Evolutionary conservation across 1,284 basidiomycete species (phyloP), one percentile per base, ranked within the genome.

Genomic region (Apiotrichum siamense): DNA sequence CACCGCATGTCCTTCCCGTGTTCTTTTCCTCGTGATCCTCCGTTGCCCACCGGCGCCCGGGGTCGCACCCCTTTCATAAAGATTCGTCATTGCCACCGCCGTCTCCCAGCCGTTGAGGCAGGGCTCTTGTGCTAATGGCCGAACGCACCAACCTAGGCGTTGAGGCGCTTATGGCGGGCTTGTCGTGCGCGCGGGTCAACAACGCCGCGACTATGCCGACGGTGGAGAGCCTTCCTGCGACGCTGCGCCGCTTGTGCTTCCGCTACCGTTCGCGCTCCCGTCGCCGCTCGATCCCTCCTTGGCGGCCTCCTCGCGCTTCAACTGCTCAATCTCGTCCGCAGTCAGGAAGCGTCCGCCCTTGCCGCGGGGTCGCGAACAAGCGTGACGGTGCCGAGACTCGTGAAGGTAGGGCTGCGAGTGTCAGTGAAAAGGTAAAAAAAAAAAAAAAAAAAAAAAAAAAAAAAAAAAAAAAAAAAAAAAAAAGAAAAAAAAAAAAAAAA

Each of bases 271-370:
- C 11, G 41, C 33, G 23, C 26, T 39, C 17, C 17, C 27, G n/a
- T 38, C 40, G 33, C 27, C 47, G 25, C 27, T 43, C 7, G 36
- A n/a, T n/a, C n/a, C 42, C 36, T 38, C 49, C 49, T 65, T 63
- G 15, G 54, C 65, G 3, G 60, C 64, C 51, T 73, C 67, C 44
- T 75, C 70, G 32, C 61, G 65, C 55, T 75, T 75, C 36, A 75
- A 59, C 39, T 67, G 69, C 50, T 73, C 73, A 37, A 93, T 92
- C 75, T 97, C 91, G 24, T 92, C 89, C 35, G 91, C 88, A 7
- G 92, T 97, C 60, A 97, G 82, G 78, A 97, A 97, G 27, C 94
- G 84, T 20, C 94, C 94, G 25, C 96, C 94, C 33, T 94, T 93
- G 1, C 94, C 94, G 57, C 96, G 81, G 15, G 94, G 94, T 31